phyloP scores from a whole-genome alignment of 1,284 basidiomycete species.

The Pholiota adiposa region DNA sequence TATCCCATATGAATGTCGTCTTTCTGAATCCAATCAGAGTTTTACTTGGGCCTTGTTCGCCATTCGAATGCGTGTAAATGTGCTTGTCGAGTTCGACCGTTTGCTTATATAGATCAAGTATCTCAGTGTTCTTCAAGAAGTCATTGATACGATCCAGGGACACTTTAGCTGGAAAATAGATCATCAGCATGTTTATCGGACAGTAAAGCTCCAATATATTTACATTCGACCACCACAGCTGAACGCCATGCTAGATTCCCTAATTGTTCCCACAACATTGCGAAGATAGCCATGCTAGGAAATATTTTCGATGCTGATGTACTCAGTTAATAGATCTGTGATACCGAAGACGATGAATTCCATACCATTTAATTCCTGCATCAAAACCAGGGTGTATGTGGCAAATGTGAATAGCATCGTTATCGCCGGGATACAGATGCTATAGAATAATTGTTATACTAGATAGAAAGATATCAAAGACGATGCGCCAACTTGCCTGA shows the following conservation, averaged over 20 bases:
- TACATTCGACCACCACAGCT: conserved; percentile 2
- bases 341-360: background rate
- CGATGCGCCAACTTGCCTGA: conserved; percentile 4
- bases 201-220: background rate
- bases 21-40: conserved; percentile 23
- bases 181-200: background rate
- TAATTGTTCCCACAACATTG: conserved; percentile 26
- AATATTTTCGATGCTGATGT: conserved; percentile 23
- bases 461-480: background rate
- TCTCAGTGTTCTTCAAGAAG: conserved; percentile 54
- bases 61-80: background rate
- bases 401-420: conserved; percentile 18
- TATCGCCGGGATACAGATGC: conserved; percentile 14
- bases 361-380: conserved; percentile 34
- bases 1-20: conserved; percentile 46
- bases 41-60: background rate
- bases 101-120: conserved; percentile 24
- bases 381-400: conserved; percentile 30
- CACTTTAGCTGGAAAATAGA: conserved; percentile 39
- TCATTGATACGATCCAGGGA: conserved; percentile 52
- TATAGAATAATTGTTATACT: background rate
- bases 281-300: conserved; percentile 30
- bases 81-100: background rate
- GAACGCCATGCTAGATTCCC: conserved; percentile 11
- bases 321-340: background rate